A percentile compares a stretch with the other conserved stretches of the same genome.
phyloP scores from a whole-genome alignment of 805 yeast species.

The Millerozyma acaciae region DNA sequence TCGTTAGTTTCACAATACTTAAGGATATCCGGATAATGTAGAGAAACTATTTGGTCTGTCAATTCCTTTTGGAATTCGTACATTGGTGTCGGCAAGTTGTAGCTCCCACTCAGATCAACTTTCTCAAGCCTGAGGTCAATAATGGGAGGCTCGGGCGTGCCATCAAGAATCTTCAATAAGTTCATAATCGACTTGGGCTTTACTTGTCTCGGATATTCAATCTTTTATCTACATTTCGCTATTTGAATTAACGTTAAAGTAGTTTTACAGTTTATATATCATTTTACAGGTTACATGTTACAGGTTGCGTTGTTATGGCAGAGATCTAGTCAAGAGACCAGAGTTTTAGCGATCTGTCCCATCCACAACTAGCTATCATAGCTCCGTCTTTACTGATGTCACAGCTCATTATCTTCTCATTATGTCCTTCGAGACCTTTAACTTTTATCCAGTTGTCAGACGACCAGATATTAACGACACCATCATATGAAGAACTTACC shows the following conservation, averaged over 20 bases:
- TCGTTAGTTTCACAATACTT: slow-evolving; percentile 71
- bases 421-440: slow-evolving; percentile 48
- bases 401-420: slow-evolving; percentile 69
- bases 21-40: slow-evolving; percentile 87
- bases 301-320: too few relatives aligned
- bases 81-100: slow-evolving; percentile 78
- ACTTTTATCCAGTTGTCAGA: slow-evolving; percentile 66
- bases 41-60: slow-evolving; percentile 85
- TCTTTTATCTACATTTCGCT: neutral
- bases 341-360: slow-evolving; percentile 77
- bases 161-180: slow-evolving; percentile 68
- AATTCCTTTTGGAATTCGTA: slow-evolving; percentile 82
- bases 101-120: slow-evolving; percentile 53
- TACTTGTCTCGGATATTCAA: neutral
- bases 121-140: slow-evolving; percentile 52
- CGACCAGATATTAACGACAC: slow-evolving; percentile 53
- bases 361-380: slow-evolving; percentile 61
- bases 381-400: slow-evolving; percentile 47
- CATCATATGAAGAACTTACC: slow-evolving; percentile 70
- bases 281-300: neutral
- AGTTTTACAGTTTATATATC: slow-evolving; percentile 5
- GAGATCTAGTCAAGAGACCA: slow-evolving; percentile 40
- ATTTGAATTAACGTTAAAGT: neutral
- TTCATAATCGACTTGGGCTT: too few relatives aligned
- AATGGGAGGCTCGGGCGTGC: slow-evolving; percentile 80